These are phyloP conservation scores for Stylonectria norvegica DNA, from an alignment of 2,329 filamentous ascomycete species.

Conservation along the genomic window DNA sequence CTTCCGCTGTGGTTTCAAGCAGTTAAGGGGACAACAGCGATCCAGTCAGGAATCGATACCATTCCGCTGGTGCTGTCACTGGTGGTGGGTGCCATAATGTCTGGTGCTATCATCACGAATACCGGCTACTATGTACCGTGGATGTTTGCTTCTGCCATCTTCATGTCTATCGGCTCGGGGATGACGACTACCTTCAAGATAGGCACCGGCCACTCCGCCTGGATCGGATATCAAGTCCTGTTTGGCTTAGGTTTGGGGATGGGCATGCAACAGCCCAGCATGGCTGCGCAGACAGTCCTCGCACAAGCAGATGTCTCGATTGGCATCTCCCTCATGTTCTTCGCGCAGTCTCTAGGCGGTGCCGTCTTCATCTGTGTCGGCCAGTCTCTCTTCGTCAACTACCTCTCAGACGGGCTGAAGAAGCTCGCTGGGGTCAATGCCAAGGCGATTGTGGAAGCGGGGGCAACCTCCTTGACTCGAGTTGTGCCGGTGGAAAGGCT, in stretches of 20 bases:
- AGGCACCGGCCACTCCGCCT: constrained; percentile 41
- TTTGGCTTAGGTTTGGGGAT: constrained; percentile 48
- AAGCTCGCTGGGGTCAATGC: background rate
- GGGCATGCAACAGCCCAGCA: constrained; percentile 41
- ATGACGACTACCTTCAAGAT: constrained; percentile 50
- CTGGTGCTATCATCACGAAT: constrained; percentile 37
- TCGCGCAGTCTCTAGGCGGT: constrained; percentile 6
- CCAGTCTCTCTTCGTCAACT: constrained; percentile 7
- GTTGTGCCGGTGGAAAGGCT: background rate
- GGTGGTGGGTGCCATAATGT: constrained; percentile 42
- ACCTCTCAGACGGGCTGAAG: constrained; percentile 4
- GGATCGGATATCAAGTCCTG: constrained; percentile 57
- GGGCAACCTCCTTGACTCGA: constrained; percentile 1
- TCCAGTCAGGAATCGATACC: constrained; percentile 49
- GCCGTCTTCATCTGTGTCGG: constrained; percentile 11
- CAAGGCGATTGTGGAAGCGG: background rate
- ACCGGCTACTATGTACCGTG: constrained; percentile 38
- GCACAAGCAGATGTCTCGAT: constrained; percentile 43
- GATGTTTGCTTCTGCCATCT: constrained; percentile 36
- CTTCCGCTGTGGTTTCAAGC: constrained; percentile 51
- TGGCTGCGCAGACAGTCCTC: constrained; percentile 49
- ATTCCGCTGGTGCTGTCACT: constrained; percentile 47
- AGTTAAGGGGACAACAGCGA: constrained; percentile 45
- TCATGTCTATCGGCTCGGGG: constrained; percentile 44
- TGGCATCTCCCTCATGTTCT: constrained; percentile 28